These are phyloP conservation scores for Cyberlindnera subsufficiens DNA, from an alignment of 805 yeast species.

Conservation along the genomic window DNA sequence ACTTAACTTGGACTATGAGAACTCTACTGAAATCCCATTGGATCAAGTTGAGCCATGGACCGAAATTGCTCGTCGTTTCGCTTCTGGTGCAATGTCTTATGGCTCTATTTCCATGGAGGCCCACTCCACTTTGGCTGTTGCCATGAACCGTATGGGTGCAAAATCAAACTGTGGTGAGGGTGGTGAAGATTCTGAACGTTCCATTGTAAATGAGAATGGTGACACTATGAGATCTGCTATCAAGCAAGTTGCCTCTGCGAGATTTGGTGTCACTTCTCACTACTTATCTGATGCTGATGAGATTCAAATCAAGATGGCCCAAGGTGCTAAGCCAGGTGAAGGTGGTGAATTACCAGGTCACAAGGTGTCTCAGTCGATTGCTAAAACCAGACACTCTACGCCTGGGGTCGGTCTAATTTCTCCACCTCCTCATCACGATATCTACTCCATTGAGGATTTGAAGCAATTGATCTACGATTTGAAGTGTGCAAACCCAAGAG, in stretches of 20 bases:
- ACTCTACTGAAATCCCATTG: conserved; percentile 72
- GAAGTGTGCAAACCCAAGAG: conserved; percentile 95
- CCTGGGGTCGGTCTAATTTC: conserved; percentile 95
- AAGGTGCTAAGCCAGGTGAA: conserved; percentile 99
- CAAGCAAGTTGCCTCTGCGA: conserved; percentile 95
- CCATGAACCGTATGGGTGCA: conserved; percentile 97
- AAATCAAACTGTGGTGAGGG: conserved; percentile 99
- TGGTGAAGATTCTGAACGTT: conserved; percentile 95
- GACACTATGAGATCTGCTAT: conserved; percentile 99
- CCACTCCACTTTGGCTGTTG: conserved; percentile 95
- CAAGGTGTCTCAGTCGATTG: conserved; percentile 83
- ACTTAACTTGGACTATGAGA: conserved; percentile 80
- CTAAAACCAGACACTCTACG: conserved; percentile 93
- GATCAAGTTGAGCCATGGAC: conserved; percentile 99
- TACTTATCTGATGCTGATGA: conserved; percentile 96
- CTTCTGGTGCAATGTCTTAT: conserved; percentile 99
- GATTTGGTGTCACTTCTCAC: conserved; percentile 96
- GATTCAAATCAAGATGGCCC: conserved; percentile 97
- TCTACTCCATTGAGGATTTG: conserved; percentile 95
- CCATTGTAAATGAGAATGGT: conserved; percentile 74
- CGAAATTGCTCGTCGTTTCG: conserved; percentile 93
- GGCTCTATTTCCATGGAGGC: conserved; percentile 99
- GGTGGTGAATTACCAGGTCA: conserved; percentile 74
- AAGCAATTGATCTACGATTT: conserved; percentile 94
- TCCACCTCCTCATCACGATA: conserved; percentile 99